phyloP scores from a whole-genome alignment of 2,329 filamentous ascomycete genomes.

The Aspergillus ochraceus region DNA sequence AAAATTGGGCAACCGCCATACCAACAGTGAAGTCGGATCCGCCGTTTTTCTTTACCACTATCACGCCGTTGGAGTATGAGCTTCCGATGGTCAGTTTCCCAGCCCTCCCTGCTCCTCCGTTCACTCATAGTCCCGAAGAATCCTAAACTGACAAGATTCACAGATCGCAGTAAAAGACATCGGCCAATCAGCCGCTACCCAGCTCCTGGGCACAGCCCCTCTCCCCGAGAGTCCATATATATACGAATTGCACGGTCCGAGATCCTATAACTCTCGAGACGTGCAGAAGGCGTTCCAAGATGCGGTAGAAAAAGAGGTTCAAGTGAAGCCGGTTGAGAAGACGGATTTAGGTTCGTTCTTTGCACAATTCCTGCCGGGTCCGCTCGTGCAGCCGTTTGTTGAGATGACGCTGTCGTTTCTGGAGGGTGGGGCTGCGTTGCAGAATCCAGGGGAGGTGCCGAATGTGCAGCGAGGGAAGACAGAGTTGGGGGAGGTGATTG shows the following conservation, averaged over 20 bases:
- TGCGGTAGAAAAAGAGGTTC: conserved; percentile 9
- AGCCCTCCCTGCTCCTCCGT: background rate
- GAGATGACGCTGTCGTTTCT: conserved; percentile 17
- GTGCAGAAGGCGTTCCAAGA: conserved; percentile 11
- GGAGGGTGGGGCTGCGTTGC: conserved; percentile 7
- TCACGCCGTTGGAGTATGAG: conserved; percentile 14
- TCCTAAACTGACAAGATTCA: background rate
- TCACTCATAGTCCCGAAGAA: no score
- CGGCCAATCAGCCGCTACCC: conserved; percentile 2
- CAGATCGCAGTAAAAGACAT: conserved; percentile 14
- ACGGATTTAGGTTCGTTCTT: conserved; percentile 9
- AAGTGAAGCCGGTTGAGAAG: conserved; percentile 9
- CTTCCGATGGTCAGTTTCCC: conserved; percentile 13
- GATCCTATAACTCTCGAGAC: conserved; percentile 8
- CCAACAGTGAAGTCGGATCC: conserved; percentile 2
- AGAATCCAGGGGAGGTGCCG: background rate
- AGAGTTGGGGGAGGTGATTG: conserved; percentile 3
- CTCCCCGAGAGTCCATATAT: conserved; percentile 9
- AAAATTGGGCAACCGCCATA: conserved; percentile 13
- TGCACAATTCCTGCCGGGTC: conserved; percentile 6
- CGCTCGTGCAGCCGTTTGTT: conserved; percentile 7
- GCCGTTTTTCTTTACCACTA: conserved; percentile 10
- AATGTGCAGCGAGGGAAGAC: background rate
- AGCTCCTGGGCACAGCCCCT: conserved; percentile 1
- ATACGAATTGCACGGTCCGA: conserved; percentile 15